Evolutionary conservation across 345 rosid species (phyloP).

Genomic region (Linum lewisii): DNA sequence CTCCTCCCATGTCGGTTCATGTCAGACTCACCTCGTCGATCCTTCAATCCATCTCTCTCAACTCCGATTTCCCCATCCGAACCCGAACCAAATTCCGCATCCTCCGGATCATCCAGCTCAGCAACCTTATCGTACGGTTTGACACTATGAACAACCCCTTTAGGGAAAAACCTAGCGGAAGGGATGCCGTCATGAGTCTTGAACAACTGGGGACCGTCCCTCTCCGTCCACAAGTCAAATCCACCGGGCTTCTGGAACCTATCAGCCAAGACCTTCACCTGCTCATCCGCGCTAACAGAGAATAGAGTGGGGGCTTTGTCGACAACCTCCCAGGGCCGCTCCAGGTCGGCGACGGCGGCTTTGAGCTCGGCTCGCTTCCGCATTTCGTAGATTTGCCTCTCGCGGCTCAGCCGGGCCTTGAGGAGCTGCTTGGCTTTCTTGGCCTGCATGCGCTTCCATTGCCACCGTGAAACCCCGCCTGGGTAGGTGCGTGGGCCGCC

Average conservation of each 20-base stretch:
- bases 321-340: slow-evolving; percentile 80
- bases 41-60: background rate
- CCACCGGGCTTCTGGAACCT: slow-evolving; percentile 89
- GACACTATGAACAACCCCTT: slow-evolving; percentile 75
- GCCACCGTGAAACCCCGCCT: slow-evolving; percentile 87
- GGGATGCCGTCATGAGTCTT: slow-evolving; percentile 48
- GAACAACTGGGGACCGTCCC: slow-evolving; percentile 64
- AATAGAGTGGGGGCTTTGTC: slow-evolving; percentile 56
- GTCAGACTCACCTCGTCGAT: background rate
- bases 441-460: slow-evolving; percentile 89
- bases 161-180: slow-evolving; percentile 78
- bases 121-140: slow-evolving; percentile 40
- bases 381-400: slow-evolving; percentile 88
- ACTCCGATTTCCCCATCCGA: background rate
- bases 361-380: slow-evolving; percentile 85
- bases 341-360: slow-evolving; percentile 78
- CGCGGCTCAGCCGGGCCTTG: slow-evolving; percentile 61
- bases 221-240: slow-evolving; percentile 68
- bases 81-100: background rate
- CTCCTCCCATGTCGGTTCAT: no score
- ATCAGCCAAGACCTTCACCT: slow-evolving; percentile 76
- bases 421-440: slow-evolving; percentile 84
- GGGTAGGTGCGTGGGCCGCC: slow-evolving; percentile 82
- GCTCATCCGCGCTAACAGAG: slow-evolving; percentile 74
- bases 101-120: slow-evolving; percentile 10